phyloP scores from a whole-genome alignment of 768 basidiomycete species.

The Russula vinacea region DNA sequence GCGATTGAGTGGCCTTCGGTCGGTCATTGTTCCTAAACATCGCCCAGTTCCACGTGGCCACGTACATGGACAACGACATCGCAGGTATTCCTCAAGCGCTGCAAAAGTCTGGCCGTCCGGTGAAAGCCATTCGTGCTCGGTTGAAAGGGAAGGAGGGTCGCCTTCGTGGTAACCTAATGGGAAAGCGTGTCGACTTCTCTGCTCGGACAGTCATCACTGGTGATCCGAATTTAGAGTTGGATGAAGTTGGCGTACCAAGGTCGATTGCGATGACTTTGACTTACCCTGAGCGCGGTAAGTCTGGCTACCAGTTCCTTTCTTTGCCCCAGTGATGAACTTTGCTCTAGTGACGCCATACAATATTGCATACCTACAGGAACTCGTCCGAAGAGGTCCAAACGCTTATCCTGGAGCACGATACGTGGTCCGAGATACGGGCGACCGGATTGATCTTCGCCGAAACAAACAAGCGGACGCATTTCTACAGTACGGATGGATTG shows the following conservation, averaged over 20 bases:
- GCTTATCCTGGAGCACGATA: constrained; percentile 96
- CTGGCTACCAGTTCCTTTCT: neutral
- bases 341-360: constrained; percentile 91
- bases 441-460: constrained; percentile 94
- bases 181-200: constrained; percentile 98
- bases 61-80: constrained; percentile 99
- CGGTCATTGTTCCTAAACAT: constrained; percentile 1
- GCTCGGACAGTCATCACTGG: constrained; percentile 99
- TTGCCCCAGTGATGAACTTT: constrained; percentile 19
- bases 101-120: constrained; percentile 95
- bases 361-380: constrained; percentile 87
- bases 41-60: constrained; percentile 90
- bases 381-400: constrained; percentile 92
- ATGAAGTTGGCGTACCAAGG: constrained; percentile 94
- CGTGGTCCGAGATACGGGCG: constrained; percentile 94
- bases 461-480: constrained; percentile 95
- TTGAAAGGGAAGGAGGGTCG: constrained; percentile 99
- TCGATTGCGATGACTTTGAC: constrained; percentile 98
- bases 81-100: constrained; percentile 96
- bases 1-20: neutral
- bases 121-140: constrained; percentile 97
- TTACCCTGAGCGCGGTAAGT: constrained; percentile 89
- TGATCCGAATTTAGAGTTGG: constrained; percentile 93
- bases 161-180: constrained; percentile 97
- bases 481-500: constrained; percentile 97